Conservation (phyloP, 2,329 filamentous ascomycete genomes). For the Pseudogymnoascus sp. region DNA sequence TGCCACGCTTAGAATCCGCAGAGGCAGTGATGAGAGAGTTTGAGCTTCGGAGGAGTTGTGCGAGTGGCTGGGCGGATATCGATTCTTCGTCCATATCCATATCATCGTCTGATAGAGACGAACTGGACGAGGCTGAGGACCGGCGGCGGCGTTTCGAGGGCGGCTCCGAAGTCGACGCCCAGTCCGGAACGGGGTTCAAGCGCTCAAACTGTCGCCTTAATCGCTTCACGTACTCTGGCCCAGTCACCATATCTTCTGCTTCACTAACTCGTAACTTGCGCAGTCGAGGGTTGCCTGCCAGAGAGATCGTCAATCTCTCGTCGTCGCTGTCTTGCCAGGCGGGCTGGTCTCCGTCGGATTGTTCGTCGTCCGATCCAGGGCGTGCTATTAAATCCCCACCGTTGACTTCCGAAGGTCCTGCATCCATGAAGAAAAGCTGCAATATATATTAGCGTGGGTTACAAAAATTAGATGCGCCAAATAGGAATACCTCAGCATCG, state of each 20-base stretch:
- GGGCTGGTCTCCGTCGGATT: constrained; percentile 42
- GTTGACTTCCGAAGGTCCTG: constrained; percentile 24
- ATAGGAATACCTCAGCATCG: constrained; percentile 53
- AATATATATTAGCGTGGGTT: constrained; percentile 4
- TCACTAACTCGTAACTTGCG: constrained; percentile 77
- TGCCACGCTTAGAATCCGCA: constrained; percentile 53
- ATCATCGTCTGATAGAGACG: constrained; percentile 33
- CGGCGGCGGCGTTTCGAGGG: constrained; percentile 44
- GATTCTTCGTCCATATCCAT: constrained; percentile 50
- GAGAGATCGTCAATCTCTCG: constrained; percentile 74
- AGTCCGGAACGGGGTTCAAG: constrained; percentile 53
- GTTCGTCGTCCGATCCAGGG: constrained; percentile 28
- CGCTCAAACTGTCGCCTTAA: constrained; percentile 69
- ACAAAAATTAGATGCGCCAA: constrained; percentile 11
- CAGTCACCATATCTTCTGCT: constrained; percentile 77
- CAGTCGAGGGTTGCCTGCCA: constrained; percentile 66
- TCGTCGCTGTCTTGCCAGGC: constrained; percentile 97
- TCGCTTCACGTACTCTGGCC: constrained; percentile 75
- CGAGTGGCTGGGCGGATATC: constrained; percentile 67
- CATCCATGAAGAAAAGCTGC: constrained; percentile 33
- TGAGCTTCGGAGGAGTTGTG: constrained; percentile 70
- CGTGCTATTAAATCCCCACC: constrained; percentile 19
- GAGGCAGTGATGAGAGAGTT: constrained; percentile 51
- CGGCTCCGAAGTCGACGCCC: constrained; percentile 47
- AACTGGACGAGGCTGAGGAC: constrained; percentile 41